Conservation (phyloP, 129 eudicot genomes). For the Arctium lappa region DNA sequence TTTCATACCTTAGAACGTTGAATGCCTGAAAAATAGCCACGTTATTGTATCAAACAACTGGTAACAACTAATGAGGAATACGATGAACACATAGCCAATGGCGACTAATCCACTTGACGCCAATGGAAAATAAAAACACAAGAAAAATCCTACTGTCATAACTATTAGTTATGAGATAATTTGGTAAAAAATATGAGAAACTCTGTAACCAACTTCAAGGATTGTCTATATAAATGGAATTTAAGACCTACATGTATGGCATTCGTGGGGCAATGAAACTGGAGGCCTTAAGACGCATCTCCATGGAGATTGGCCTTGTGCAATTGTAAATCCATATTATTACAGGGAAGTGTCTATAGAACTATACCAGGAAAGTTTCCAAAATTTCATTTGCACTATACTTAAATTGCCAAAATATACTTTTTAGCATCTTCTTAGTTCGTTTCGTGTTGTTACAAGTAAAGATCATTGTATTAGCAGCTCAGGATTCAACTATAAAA, state of each 20-base stretch:
- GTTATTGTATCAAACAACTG: slow-evolving; percentile 5
- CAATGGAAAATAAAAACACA: not conserved
- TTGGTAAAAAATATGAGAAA: not conserved
- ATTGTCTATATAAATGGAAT: not conserved
- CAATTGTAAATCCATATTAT: too few relatives aligned
- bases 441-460: too few relatives aligned
- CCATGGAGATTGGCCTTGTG: too few relatives aligned
- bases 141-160: not conserved
- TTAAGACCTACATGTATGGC: not conserved
- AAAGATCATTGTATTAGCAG: too few relatives aligned
- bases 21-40: slow-evolving; percentile 64
- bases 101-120: not conserved
- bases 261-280: not conserved
- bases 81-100: not conserved
- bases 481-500: not conserved
- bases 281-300: too few relatives aligned
- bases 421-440: too few relatives aligned
- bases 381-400: too few relatives aligned
- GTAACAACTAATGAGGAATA: not conserved
- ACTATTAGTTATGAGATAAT: not conserved
- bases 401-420: too few relatives aligned
- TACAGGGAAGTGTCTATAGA: too few relatives aligned
- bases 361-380: too few relatives aligned
- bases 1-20: slow-evolving; percentile 80
- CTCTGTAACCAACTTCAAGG: not conserved